Evolutionary conservation across 352 stramenopile genomes (phyloP), one percentile per base, ranked within the genome.

Genomic region (Pythium scleroteichum): DNA sequence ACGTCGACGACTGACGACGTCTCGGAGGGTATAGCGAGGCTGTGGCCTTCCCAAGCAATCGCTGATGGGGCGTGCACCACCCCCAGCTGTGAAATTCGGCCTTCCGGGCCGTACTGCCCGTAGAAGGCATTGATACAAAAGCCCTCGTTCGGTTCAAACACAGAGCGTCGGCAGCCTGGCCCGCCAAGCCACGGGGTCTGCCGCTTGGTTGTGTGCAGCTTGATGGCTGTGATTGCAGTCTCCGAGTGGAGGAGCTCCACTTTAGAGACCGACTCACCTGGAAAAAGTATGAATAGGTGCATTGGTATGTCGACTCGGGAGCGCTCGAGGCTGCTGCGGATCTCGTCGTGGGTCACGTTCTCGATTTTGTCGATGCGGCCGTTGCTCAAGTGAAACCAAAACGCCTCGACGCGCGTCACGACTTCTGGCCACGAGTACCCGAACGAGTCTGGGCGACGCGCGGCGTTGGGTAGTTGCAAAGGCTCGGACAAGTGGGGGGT

Each of bases 131-230:
- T 58, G 51, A 58, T 58, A 10, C 51, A 58, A n/a, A 49, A 26
- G 2, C 51, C 51, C 3, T 23, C 22, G 8, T 44, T 23, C 5
- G 53, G 27, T n/a, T 41, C 6, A 13, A 60, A 52, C 2, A 6
- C 9, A 5, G 17, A n/a, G 27, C 53, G 26, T 5, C 3, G 27
- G 26, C 40, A 23, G 13, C 20, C 40, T 24, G 4, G 16, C 12
- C 17, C 6, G 26, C 53, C 53, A n/a, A 32, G 42, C 53, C 53
- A 60, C 10, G 27, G 41, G 24, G 40, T 52, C 20, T 42, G 24
- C 14, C 50, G 61, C 29, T 59, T 68, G 40, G 44, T 49, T 22
- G 54, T 62, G 44, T 54, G 35, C 19, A 62, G 13, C 32, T 41
- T 39, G 16, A 49, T 20, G 16, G 32, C 54, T 5, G 22, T 42